Evolutionary conservation across 192 early-diverging fungal species (phyloP).

Genomic region (Coemansia asiatica): DNA sequence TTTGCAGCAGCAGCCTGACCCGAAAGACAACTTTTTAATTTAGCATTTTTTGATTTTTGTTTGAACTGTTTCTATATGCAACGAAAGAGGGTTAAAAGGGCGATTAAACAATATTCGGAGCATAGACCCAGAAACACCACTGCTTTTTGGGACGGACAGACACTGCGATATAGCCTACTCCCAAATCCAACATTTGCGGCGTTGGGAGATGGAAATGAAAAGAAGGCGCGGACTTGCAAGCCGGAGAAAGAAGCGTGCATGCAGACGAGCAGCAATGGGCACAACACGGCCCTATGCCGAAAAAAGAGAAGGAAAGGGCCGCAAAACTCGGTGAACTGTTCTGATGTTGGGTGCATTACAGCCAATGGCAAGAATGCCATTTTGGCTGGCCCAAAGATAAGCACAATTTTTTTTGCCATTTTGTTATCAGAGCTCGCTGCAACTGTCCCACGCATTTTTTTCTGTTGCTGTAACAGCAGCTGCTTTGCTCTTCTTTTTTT

Average conservation of each 20-base stretch:
- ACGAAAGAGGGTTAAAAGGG: not conserved
- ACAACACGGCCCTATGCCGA: not conserved
- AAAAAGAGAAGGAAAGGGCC: not conserved
- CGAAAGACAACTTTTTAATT: too few species aligned
- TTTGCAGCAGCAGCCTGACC: not conserved
- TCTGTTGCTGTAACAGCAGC: not conserved
- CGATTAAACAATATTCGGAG: too few species aligned
- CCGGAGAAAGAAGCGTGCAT: conserved; percentile 4
- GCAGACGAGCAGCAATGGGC: conserved; percentile 10
- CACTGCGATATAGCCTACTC: too few species aligned
- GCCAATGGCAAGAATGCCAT: not conserved
- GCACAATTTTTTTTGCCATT: not conserved
- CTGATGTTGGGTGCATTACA: not conserved
- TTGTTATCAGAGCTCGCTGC: not conserved
- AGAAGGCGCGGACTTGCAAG: conserved; percentile 6
- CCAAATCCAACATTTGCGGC: too few species aligned
- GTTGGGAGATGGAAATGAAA: not conserved
- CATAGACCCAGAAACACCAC: too few species aligned
- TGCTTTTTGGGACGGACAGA: too few species aligned
- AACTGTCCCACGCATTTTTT: conserved; percentile 3
- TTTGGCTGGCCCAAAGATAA: not conserved
- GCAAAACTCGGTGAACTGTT: not conserved
- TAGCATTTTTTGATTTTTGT: not conserved
- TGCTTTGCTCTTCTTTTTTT: conserved; percentile 1
- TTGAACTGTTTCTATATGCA: not conserved